Conservation (phyloP, 305 asterid species). For the Fraxinus greggii region DNA sequence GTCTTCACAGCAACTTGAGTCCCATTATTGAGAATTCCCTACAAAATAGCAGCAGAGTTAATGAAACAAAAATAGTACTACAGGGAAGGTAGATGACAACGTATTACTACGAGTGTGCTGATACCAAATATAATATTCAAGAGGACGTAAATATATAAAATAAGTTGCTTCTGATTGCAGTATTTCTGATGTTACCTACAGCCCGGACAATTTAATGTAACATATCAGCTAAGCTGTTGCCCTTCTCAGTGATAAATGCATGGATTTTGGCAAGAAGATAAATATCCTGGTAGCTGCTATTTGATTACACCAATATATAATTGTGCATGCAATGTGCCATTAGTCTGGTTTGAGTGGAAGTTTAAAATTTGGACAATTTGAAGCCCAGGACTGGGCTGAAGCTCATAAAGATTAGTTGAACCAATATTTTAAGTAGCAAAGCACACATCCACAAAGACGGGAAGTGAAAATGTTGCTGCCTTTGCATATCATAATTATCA, state of each 20-base stretch:
- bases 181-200: slow-evolving; percentile 13
- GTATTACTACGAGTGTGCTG: slow-evolving; percentile 1
- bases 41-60: slow-evolving; percentile 33
- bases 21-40: slow-evolving; percentile 81
- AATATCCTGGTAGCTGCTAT: slow-evolving; percentile 3
- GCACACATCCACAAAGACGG: not conserved
- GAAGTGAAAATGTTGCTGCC: not conserved
- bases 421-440: not conserved
- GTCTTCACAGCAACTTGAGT: slow-evolving; percentile 69
- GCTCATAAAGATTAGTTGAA: slow-evolving; percentile 4
- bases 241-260: slow-evolving; percentile 9
- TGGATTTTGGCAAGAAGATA: slow-evolving; percentile 12
- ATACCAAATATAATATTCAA: not conserved
- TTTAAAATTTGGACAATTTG: slow-evolving; percentile 2
- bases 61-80: slow-evolving; percentile 1
- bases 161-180: slow-evolving; percentile 14
- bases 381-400: slow-evolving; percentile 11
- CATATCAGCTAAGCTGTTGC: not conserved
- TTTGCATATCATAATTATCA: slow-evolving; percentile 10
- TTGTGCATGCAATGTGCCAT: slow-evolving; percentile 1
- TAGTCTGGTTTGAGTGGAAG: not conserved
- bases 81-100: slow-evolving; percentile 11
- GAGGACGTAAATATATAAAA: slow-evolving; percentile 5
- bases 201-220: slow-evolving; percentile 8
- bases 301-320: slow-evolving; percentile 8